A percentile compares a stretch with the other conserved stretches of the same genome.
These are phyloP conservation scores for Penicillium sp. DNA, from an alignment of 2,329 filamentous ascomycete species.

Conservation along the genomic window DNA sequence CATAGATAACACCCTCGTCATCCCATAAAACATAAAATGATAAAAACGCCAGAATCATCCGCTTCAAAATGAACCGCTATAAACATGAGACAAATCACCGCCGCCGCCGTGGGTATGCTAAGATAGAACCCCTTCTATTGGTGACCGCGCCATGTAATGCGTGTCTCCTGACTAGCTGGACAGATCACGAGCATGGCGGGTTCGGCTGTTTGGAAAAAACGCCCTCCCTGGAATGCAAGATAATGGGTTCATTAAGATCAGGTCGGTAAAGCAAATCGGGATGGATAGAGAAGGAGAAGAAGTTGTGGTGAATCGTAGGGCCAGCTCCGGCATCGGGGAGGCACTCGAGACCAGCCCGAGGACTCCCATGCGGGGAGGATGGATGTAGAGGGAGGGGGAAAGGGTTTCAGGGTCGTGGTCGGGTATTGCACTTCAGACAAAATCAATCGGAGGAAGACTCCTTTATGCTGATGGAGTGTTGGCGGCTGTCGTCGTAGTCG, in stretches of 20 bases:
- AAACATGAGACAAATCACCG: constrained; percentile 29
- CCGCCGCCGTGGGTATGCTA: constrained; percentile 25
- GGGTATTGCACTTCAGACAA: background rate
- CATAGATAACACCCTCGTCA: constrained; percentile 19
- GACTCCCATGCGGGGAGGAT: background rate
- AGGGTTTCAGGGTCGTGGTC: background rate
- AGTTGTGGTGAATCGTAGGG: background rate
- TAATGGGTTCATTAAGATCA: constrained; percentile 27
- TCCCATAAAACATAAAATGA: constrained; percentile 19
- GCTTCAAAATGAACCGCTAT: constrained; percentile 31
- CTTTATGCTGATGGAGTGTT: constrained; percentile 24
- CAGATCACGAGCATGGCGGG: constrained; percentile 21
- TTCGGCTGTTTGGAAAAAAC: constrained; percentile 15
- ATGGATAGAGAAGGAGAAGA: background rate
- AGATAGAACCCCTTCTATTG: constrained; percentile 24
- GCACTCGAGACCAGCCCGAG: constrained; percentile 32
- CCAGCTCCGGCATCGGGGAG: background rate
- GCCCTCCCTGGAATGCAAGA: constrained; percentile 22
- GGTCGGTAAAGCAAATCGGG: constrained; percentile 13
- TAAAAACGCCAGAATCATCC: constrained; percentile 28
- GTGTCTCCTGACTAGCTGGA: constrained; percentile 15
- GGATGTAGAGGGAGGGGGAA: background rate
- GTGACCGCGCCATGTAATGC: constrained; percentile 22
- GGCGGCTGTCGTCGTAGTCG: constrained; percentile 3
- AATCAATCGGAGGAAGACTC: background rate